A percentile compares a stretch with the other conserved stretches of the same genome.
Evolutionary conservation across 257 asterid genomes (phyloP).

Genomic region (Capsicum baccatum): DNA sequence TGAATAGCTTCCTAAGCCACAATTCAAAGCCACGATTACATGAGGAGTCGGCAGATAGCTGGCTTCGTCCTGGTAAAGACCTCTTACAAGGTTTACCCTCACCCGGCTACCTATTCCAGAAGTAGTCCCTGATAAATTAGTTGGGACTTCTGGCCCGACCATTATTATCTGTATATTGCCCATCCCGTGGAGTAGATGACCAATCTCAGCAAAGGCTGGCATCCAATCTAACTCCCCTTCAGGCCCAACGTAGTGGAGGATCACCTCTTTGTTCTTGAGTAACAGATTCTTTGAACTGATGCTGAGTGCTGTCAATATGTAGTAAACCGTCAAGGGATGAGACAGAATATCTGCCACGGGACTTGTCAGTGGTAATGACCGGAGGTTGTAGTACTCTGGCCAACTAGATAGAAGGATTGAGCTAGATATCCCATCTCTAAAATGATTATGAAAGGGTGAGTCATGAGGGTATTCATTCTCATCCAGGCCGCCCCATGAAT

Average conservation of each 20-base stretch:
- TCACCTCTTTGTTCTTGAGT: conserved; percentile 43
- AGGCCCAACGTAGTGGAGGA: conserved; percentile 46
- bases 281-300: conserved; percentile 39
- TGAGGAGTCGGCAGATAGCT: conserved; percentile 34
- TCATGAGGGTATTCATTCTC: conserved; percentile 39
- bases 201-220: conserved; percentile 45
- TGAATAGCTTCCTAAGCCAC: conserved; percentile 35
- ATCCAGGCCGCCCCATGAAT: conserved; percentile 43
- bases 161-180: conserved; percentile 41
- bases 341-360: conserved; percentile 49
- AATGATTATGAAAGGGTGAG: conserved; percentile 35
- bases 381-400: conserved; percentile 43
- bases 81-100: conserved; percentile 35
- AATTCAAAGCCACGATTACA: conserved; percentile 39
- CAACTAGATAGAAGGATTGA: conserved; percentile 41
- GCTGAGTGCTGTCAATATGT: conserved; percentile 41
- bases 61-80: conserved; percentile 39
- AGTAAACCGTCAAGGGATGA: conserved; percentile 43
- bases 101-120: conserved; percentile 37
- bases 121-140: conserved; percentile 41
- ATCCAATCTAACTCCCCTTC: conserved; percentile 50
- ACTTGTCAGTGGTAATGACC: conserved; percentile 37
- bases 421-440: conserved; percentile 33
- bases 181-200: conserved; percentile 39
- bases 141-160: conserved; percentile 47